phyloP scores from a whole-genome alignment of 805 yeast species.

The Citeromyces nyonsensis region DNA sequence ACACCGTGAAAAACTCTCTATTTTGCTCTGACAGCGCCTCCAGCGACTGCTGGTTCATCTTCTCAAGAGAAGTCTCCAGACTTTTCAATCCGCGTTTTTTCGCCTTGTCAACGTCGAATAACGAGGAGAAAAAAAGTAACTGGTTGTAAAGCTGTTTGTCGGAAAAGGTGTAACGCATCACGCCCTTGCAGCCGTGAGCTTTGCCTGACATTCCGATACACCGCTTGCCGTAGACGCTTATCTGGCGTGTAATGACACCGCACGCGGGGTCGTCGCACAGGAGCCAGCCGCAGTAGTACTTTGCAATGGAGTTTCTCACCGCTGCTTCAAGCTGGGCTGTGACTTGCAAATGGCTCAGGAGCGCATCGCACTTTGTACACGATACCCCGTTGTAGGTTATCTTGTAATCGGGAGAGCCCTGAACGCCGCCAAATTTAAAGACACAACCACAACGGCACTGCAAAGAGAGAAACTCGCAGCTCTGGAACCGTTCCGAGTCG shows the following conservation, averaged over 20 bases:
- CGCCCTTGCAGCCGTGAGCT: constrained; percentile 60
- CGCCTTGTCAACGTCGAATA: constrained; percentile 75
- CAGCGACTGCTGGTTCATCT: constrained; percentile 13
- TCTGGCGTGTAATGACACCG: constrained; percentile 64
- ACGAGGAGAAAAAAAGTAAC: constrained; percentile 56
- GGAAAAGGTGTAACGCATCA: constrained; percentile 60
- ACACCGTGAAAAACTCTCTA: constrained; percentile 36
- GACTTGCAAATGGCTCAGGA: constrained; percentile 35
- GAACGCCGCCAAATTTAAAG: constrained; percentile 66
- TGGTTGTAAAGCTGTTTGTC: constrained; percentile 82
- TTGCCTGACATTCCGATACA: constrained; percentile 57
- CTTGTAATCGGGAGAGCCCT: constrained; percentile 41
- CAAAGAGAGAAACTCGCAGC: constrained; percentile 36
- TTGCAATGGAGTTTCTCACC: constrained; percentile 52
- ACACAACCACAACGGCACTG: constrained; percentile 46
- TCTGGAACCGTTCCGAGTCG: constrained; percentile 72
- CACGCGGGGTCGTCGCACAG: constrained; percentile 78
- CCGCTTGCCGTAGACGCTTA: constrained; percentile 79
- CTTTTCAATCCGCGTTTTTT: constrained; percentile 42
- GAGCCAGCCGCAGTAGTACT: constrained; percentile 80
- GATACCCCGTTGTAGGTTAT: constrained; percentile 55
- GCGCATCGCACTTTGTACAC: constrained; percentile 46
- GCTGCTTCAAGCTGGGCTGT: constrained; percentile 63
- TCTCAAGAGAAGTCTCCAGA: constrained; percentile 9
- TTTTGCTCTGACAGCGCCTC: constrained; percentile 74